Base-by-base conservation (phyloP, 805 yeast genomes). In the Pichia phayaonensis region DNA sequence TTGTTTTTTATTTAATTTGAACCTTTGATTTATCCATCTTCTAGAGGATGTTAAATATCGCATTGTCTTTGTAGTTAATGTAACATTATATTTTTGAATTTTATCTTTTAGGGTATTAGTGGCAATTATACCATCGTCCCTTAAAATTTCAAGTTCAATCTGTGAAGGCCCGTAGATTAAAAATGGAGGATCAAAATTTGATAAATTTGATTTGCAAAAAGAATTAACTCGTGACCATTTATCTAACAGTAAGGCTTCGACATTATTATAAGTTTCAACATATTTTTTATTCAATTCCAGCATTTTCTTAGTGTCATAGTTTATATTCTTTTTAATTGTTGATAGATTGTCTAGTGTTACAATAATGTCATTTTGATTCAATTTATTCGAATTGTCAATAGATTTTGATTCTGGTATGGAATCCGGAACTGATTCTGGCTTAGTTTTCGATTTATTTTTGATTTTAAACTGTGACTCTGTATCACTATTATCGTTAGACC, bases 91-190 rank as follows among this genome's bases (percentile, higher is more conserved):
- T 29, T 43, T 51, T 15, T 60, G 53, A 2, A 63, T 52, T 43
- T 63, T 62, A 29, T 53, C 47, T 20, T 61, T 44, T 47, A 63
- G 47, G 11, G 60, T 55, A 47, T 60, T 61, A 11, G 66, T 62
- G 20, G 66, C 65, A 23, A 63, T 63, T 7, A 62, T 62, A 26
- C 57, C 63, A 27, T 54, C 60, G 1, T 54, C 53, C 34, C 53
- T 56, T 47, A 63, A 50, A 36, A 63, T 62, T 52, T 63, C 67
- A 50, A 53, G 59, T 42, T 63, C 67, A 22, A 61, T 59, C 45
- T 63, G 66, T 2, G 67, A 62, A 5, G 67, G 67, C 2, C 67
- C 67, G 46, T 63, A 63, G 58, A 63, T 63, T 18, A 64, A 60
- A 48, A 63, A 62, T 24, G 54, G 59, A 13, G 51, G 55, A 4